A percentile compares a stretch with the other conserved stretches of the same genome.
Conservation (phyloP, 768 basidiomycete genomes). For the Mycena rosella region DNA sequence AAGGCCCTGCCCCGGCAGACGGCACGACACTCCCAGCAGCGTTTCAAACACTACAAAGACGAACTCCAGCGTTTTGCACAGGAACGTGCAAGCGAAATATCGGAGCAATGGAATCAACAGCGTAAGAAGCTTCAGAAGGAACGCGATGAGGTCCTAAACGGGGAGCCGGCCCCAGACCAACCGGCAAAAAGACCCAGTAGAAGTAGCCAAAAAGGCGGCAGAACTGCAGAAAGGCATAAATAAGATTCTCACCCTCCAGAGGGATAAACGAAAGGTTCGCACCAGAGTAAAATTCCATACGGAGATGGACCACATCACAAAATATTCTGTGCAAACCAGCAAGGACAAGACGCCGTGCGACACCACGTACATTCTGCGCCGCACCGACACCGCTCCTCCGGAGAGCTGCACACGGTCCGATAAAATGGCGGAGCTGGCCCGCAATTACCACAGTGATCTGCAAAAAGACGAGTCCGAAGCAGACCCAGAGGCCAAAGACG, state of each 20-base stretch:
- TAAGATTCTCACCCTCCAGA: not conserved
- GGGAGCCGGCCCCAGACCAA: not conserved
- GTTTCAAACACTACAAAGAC: constrained; percentile 1
- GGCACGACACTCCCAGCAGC: not conserved
- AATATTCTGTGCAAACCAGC: not conserved
- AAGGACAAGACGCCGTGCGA: not conserved
- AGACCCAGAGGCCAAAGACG: not conserved
- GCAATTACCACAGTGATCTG: constrained; percentile 1
- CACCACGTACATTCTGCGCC: not conserved
- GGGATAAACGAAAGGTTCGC: not conserved
- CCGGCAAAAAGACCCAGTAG: not conserved
- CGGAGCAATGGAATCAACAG: constrained; percentile 5
- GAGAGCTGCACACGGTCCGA: not conserved
- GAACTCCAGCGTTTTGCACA: not conserved
- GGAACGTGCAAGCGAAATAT: not conserved
- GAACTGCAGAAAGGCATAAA: not conserved
- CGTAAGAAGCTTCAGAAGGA: not conserved
- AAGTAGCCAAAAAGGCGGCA: not conserved
- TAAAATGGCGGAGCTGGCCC: constrained; percentile 2
- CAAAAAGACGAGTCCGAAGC: not conserved
- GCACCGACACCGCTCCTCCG: not conserved
- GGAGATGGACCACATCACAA: not conserved
- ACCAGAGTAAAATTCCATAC: not conserved
- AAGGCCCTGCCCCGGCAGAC: not conserved
- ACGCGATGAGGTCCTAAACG: not conserved